Percentiles rank a stretch among this genome's conserved stretches.
Conservation (phyloP, 192 early-diverging fungal species). For the Linnemannia zychae region DNA sequence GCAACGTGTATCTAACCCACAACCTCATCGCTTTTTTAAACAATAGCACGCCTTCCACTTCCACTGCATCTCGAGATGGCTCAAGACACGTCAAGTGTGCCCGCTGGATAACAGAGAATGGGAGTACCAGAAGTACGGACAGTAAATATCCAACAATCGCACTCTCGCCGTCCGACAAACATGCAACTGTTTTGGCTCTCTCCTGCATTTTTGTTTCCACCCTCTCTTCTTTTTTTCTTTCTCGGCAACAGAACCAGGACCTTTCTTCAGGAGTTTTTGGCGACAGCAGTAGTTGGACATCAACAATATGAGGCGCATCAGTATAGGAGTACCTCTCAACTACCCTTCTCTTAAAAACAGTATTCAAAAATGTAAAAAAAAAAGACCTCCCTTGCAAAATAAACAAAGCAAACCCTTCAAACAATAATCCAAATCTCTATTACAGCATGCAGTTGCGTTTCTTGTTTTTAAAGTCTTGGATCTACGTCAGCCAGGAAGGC, state of each 20-base stretch:
- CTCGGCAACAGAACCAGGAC: neutral
- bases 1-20: constrained; percentile 7
- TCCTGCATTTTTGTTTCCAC: no score
- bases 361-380: neutral
- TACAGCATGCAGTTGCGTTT: neutral
- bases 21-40: constrained; percentile 1
- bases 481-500: neutral
- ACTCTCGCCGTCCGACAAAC: neutral
- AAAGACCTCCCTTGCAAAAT: neutral
- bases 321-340: neutral
- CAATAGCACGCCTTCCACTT: constrained; percentile 96
- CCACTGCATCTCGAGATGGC: constrained; percentile 98
- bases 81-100: constrained; percentile 96
- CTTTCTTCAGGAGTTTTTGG: neutral
- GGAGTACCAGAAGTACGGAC: constrained; percentile 94
- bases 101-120: constrained; percentile 99
- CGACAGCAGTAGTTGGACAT: neutral
- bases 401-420: neutral
- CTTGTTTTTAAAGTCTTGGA: neutral
- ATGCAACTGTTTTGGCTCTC: neutral
- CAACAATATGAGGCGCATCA: neutral
- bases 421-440: neutral
- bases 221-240: no score
- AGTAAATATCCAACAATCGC: constrained; percentile 23
- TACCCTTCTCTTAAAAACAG: neutral